Percentiles rank a stretch among this genome's conserved stretches.
These are phyloP conservation scores for Aureobasidium vineae DNA, from an alignment of 2,329 filamentous ascomycete genomes.

Conservation along the genomic window DNA sequence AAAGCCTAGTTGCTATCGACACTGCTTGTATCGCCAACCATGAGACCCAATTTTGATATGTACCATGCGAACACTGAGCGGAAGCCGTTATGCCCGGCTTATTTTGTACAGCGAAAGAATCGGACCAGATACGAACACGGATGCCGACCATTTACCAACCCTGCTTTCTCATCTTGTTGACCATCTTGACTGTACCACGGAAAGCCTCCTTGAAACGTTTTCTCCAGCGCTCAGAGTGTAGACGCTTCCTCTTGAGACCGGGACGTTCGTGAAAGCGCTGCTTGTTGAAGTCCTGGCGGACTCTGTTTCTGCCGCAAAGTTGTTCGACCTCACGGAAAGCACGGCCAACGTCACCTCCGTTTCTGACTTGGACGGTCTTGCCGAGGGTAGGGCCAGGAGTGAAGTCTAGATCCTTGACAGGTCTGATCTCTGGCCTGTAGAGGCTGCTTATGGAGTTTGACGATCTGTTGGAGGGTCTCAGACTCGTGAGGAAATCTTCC, in stretches of 20 bases:
- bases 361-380: conserved; percentile 42
- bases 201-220: conserved; percentile 75
- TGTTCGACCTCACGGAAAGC: conserved; percentile 49
- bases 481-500: conserved; percentile 26
- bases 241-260: conserved; percentile 77
- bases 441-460: conserved; percentile 3
- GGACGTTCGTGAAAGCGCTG: conserved; percentile 74
- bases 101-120: background rate
- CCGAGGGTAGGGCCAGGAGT: conserved; percentile 41
- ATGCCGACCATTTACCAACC: conserved; percentile 62
- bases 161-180: conserved; percentile 69
- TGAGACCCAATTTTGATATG: background rate
- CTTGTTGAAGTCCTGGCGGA: conserved; percentile 54
- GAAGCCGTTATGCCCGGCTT: background rate
- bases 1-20: background rate
- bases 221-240: conserved; percentile 75
- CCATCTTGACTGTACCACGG: conserved; percentile 69
- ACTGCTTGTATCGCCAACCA: background rate
- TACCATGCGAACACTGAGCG: background rate
- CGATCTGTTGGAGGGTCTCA: conserved; percentile 14
- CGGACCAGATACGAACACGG: background rate
- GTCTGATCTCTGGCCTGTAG: conserved; percentile 18
- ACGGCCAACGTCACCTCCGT: conserved; percentile 48
- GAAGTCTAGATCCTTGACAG: background rate
- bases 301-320: conserved; percentile 54